Base-by-base conservation (phyloP, 441 rosid species). In the Metrosideros polymorpha region DNA sequence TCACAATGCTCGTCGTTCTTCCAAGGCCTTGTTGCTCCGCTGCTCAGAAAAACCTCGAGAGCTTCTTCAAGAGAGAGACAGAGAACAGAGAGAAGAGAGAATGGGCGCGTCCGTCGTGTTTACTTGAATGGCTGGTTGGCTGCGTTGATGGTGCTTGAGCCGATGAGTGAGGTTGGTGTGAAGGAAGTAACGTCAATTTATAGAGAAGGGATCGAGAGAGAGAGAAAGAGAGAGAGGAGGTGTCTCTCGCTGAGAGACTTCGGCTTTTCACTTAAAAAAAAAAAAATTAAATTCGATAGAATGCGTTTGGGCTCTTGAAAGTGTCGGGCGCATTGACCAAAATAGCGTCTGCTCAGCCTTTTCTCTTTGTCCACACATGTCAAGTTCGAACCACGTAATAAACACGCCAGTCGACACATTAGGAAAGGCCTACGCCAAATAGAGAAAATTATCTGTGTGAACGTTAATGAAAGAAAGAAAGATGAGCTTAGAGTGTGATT, bases 171-270 rank as follows among this genome's bases (percentile, higher is more conserved):
- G 76, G 18, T 10, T 63, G 79, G 25, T 3, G 47, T 22, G 77
- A 35, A 24, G n/a, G 27, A 66, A 19, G 79, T 19, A 19, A 66
- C 47, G 45, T 35, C 45, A 66, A 35, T 66, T 35, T 66, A 66
- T 66, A 66, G 79, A 66, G 4, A 22, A 22, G 47, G 47, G n/a
- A 9, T 35, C 15, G 82, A 17, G 77, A 50, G 61, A 54, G 35
- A 22, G 83, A 29, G 86, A 82, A 42, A 49, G 83, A 77, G 25
- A 8, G 27, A 24, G 43, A 25, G 53, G 82, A 79, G 84, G 56
- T 84, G 79, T 87, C 89, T 87, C 86, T 87, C 83, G 86, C 87
- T 17, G 47, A 52, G 63, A 12, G 56, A 29, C 12, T 83, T 13
- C 43, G 87, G 27, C 50, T 1, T 59, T 59, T 57, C 6, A 27